Evolutionary conservation across 345 rosid genomes (phyloP), one percentile per base, ranked within the genome.

Genomic region (Salix viminalis): DNA sequence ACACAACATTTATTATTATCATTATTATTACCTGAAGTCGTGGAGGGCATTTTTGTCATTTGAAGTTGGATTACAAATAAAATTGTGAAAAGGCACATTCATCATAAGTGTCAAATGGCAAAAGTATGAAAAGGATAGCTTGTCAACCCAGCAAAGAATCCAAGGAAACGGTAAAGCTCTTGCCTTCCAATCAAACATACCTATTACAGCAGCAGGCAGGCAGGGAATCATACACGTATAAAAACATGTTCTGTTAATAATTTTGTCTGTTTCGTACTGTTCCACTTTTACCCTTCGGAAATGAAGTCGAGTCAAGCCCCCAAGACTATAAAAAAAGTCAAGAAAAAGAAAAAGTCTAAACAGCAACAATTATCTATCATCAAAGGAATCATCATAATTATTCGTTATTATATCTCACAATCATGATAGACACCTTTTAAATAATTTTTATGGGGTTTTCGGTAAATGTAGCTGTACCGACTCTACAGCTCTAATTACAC

Each of bases 101-200:
- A 46, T 69, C 26, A 46, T 2, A n/a, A 0, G 61, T 30, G 39
- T 23, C 58, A 19, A 42, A n/a, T 65, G n/a, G 70, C 41, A 7
- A 13, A 30, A 52, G 24, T 52, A 19, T 30, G 42, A 46, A 76
- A 23, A 44, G 72, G 11, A 67, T 76, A 65, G 41, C 87, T 82
- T 78, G 80, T 4, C 11, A 71, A 44, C 56, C 34, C 15, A 54
- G 79, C 56, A 82, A 81, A 69, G 88, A 83, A 85, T 82, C 84
- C 83, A 8, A 77, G 70, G 42, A 67, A 70, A 82, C 41, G 71
- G 70, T 68, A 66, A 48, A 68, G 68, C 67, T 68, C 79, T 73
- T 50, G 41, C 65, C 71, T 41, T 70, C 72, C 26, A 46, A 26
- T 44, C 61, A 23, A 56, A 52, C 77, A 16, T 50, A 36, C 21